Conservation (phyloP, 2,329 filamentous ascomycete species). For the Calycina herbarum region DNA sequence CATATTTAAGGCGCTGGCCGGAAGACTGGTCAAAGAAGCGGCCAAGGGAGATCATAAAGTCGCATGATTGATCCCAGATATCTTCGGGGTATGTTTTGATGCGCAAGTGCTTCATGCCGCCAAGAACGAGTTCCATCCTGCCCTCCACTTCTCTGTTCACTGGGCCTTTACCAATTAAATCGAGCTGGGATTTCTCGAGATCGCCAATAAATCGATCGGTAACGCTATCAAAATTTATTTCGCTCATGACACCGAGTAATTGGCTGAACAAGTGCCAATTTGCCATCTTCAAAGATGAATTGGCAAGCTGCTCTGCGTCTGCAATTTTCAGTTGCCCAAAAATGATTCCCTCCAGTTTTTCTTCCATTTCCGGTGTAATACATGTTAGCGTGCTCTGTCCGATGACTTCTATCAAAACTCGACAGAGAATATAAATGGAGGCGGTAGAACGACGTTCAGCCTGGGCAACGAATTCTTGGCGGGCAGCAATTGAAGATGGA, state of each 20-base stretch:
- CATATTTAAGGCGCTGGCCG: constrained; percentile 86
- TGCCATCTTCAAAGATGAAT: constrained; percentile 80
- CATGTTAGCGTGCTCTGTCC: constrained; percentile 80
- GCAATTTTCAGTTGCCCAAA: constrained; percentile 92
- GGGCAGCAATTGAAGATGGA: constrained; percentile 41
- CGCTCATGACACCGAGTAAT: constrained; percentile 93
- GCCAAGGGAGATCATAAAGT: constrained; percentile 80
- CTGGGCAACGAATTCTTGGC: constrained; percentile 72
- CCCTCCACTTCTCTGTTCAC: constrained; percentile 70
- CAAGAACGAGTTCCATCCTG: constrained; percentile 81
- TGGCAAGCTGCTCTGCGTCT: constrained; percentile 75
- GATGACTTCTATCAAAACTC: constrained; percentile 92
- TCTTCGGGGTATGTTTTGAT: constrained; percentile 73
- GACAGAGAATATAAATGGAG: constrained; percentile 93
- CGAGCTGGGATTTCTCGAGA: constrained; percentile 74
- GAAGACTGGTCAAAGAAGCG: constrained; percentile 82
- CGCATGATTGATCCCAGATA: constrained; percentile 82
- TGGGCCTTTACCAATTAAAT: constrained; percentile 70
- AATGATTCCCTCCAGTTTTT: constrained; percentile 91
- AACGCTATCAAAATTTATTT: constrained; percentile 84
- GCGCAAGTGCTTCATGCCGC: constrained; percentile 87
- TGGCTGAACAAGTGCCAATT: constrained; percentile 97
- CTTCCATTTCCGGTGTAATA: constrained; percentile 88
- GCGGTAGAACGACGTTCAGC: constrained; percentile 89
- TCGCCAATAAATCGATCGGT: constrained; percentile 79